Conservation (phyloP, 306 rosid species). For the Casuarina cunninghamiana region DNA sequence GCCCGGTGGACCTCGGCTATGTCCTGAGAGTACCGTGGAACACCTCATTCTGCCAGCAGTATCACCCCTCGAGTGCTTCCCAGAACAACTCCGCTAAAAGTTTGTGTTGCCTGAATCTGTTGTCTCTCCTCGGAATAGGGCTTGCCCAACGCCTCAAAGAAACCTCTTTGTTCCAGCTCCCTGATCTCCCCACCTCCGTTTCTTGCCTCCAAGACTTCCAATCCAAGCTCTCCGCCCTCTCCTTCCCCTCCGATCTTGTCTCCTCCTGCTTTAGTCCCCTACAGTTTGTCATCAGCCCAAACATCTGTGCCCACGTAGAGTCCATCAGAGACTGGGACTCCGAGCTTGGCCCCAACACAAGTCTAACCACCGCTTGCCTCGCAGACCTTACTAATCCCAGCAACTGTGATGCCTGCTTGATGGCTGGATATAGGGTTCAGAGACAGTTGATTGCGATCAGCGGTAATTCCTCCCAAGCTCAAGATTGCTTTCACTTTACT, state of each 20-base stretch:
- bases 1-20: slow-evolving; percentile 79
- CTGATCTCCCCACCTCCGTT: slow-evolving; percentile 45
- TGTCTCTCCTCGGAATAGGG: slow-evolving; percentile 60
- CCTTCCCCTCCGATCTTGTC: slow-evolving; percentile 39
- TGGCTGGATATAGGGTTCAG: slow-evolving; percentile 51
- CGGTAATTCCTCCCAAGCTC: slow-evolving; percentile 57
- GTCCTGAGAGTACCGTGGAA: slow-evolving; percentile 69
- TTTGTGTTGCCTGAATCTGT: slow-evolving; percentile 58
- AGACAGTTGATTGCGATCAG: slow-evolving; percentile 36
- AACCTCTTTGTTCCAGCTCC: slow-evolving; percentile 68
- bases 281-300: slow-evolving; percentile 56
- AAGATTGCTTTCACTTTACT: slow-evolving; percentile 53
- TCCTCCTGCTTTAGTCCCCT: slow-evolving; percentile 55
- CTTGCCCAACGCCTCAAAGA: slow-evolving; percentile 63
- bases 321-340: slow-evolving; percentile 56
- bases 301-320: slow-evolving; percentile 60
- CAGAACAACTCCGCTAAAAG: background rate
- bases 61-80: slow-evolving; percentile 24
- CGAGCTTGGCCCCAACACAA: slow-evolving; percentile 43
- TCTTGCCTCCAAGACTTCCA: slow-evolving; percentile 70
- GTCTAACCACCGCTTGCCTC: slow-evolving; percentile 51
- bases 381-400: slow-evolving; percentile 57
- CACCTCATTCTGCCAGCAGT: slow-evolving; percentile 51
- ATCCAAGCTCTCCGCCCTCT: slow-evolving; percentile 49
- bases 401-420: slow-evolving; percentile 56